A percentile compares a stretch with the other conserved stretches of the same genome.
phyloP scores from a whole-genome alignment of 306 rosid genomes.

The Cucumis cinereus region DNA sequence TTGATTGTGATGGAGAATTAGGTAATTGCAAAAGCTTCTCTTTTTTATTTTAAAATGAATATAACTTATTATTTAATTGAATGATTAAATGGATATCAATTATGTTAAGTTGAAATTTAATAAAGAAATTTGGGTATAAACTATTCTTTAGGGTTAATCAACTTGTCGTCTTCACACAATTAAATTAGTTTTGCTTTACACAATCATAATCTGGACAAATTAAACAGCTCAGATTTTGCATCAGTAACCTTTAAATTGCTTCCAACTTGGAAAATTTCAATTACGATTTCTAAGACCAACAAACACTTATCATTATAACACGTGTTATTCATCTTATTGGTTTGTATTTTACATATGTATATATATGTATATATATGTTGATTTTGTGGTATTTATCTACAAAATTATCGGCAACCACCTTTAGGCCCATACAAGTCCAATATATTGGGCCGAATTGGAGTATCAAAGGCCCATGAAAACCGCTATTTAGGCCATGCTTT shows the following conservation, averaged over 20 bases:
- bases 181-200: background rate
- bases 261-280: background rate
- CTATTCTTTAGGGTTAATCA: background rate
- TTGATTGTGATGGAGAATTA: background rate
- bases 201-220: background rate
- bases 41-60: background rate
- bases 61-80: background rate
- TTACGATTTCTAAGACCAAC: background rate
- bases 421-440: background rate
- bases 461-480: background rate
- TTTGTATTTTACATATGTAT: too few relatives aligned
- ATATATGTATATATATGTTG: background rate
- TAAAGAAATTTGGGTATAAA: background rate
- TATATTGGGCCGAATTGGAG: background rate
- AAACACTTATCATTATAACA: background rate
- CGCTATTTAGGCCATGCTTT: background rate
- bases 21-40: background rate
- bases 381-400: background rate
- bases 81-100: background rate
- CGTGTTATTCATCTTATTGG: background rate
- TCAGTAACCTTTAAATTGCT: background rate
- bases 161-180: background rate
- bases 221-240: constrained; percentile 1
- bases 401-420: background rate
- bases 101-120: background rate